Evolutionary conservation across 805 yeast species (phyloP).

Genomic region (Yarrowia porcina): DNA sequence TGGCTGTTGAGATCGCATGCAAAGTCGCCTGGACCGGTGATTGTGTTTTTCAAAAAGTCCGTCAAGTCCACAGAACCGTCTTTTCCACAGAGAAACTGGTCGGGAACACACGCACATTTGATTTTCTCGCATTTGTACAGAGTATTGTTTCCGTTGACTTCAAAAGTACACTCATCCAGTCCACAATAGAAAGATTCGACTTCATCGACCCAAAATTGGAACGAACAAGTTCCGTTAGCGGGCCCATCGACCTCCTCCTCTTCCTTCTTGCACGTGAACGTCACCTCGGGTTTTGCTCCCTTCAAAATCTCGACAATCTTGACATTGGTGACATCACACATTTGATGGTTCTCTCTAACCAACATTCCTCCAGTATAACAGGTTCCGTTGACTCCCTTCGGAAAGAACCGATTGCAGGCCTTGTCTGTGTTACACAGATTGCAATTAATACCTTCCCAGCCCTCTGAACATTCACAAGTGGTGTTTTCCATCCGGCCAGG

Average conservation of each 20-base stretch:
- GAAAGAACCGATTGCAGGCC: constrained; percentile 84
- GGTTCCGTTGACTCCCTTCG: constrained; percentile 78
- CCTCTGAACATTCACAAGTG: constrained; percentile 69
- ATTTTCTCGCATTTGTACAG: constrained; percentile 74
- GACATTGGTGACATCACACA: constrained; percentile 88
- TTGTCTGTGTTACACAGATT: constrained; percentile 69
- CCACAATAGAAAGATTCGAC: constrained; percentile 89
- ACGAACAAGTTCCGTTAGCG: constrained; percentile 57
- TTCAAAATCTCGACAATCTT: constrained; percentile 77
- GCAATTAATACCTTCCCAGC: constrained; percentile 96
- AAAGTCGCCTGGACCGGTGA: constrained; percentile 90
- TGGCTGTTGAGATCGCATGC: constrained; percentile 64
- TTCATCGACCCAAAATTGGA: constrained; percentile 95
- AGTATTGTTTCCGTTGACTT: constrained; percentile 64
- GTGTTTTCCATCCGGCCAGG: constrained; percentile 51
- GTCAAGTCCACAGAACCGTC: constrained; percentile 91
- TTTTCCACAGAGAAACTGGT: constrained; percentile 88
- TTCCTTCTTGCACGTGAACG: constrained; percentile 78
- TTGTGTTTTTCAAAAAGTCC: constrained; percentile 85
- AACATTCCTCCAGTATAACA: constrained; percentile 84
- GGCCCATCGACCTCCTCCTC: constrained; percentile 32
- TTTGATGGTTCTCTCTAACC: constrained; percentile 77
- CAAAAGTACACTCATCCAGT: constrained; percentile 65
- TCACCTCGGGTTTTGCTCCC: constrained; percentile 85
- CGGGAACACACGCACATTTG: constrained; percentile 88